Evolutionary conservation across 495 filamentous ascomycete genomes (phyloP), one percentile per base, ranked within the genome.

Genomic region (Aspergillus taichungensis): DNA sequence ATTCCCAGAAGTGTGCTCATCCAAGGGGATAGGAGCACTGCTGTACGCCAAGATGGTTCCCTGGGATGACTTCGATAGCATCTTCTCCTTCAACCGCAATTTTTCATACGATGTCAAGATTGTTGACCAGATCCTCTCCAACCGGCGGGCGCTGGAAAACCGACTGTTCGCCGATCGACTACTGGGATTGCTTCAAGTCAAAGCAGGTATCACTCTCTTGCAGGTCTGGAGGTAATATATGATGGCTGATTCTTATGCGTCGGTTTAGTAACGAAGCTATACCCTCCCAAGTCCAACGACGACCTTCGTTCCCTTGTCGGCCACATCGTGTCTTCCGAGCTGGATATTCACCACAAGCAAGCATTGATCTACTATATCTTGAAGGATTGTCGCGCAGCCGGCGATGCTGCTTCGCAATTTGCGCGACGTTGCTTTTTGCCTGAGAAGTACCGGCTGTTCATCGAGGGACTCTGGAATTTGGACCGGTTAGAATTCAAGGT

Each of bases 351-450:
- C 62, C 78, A 87, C 57, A 87, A 88, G 61, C 78, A 86, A 53
- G 84, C 84, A 8, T 71, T 88, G 37, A 67, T 92, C 43, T 90
- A 83, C 66, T 92, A 92, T 64, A 66, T 92, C 44, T 74, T 90
- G 9, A 82, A 85, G 53, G 85, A 90, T 59, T 74, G 79, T 61
- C 80, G 80, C 53, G 67, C 71, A 34, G 54, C 73, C 6, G 66
- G 63, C n/a, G 69, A 75, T 35, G 55, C 71, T 14, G 66, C 74
- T 3, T 57, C 63, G 3, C 62, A 67, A 6, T 77, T 79, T 50
- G 76, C 82, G 28, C 66, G 71, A 33, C 55, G 61, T 24, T 80
- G 77, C 13, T 76, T 80, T 50, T 61, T 82, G 11, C 84, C 85
- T 0, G 62, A 73, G 13, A 83, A 80, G 48, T 90, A 87, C 56